Conservation (phyloP, 106 monocot species). For the Dendrobium officinale region DNA sequence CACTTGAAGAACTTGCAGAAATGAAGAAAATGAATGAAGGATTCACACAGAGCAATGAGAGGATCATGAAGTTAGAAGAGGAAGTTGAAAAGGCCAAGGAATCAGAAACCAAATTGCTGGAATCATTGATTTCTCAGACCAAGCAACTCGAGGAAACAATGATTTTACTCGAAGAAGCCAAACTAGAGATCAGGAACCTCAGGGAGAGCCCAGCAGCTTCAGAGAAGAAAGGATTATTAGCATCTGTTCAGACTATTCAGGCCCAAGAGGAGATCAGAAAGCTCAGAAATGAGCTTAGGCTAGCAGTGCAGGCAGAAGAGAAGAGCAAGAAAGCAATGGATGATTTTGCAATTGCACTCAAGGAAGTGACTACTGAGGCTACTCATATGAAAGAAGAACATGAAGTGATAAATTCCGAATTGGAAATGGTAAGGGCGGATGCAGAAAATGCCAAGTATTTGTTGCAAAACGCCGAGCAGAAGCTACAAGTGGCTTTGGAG, state of each 20-base stretch:
- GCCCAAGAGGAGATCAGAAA: slow-evolving; percentile 23
- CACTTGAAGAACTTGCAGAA: slow-evolving; percentile 35
- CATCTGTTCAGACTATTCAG: slow-evolving; percentile 1
- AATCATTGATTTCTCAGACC: slow-evolving; percentile 60
- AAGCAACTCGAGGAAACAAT: slow-evolving; percentile 69
- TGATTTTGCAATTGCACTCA: slow-evolving; percentile 41
- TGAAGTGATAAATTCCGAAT: slow-evolving; percentile 7
- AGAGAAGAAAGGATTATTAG: slow-evolving; percentile 13
- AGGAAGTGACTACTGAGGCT: slow-evolving; percentile 49
- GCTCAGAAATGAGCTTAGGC: slow-evolving; percentile 32
- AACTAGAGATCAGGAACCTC: slow-evolving; percentile 54
- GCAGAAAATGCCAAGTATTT: neutral
- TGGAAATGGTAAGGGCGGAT: slow-evolving; percentile 20
- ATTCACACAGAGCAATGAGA: slow-evolving; percentile 26
- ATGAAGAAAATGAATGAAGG: slow-evolving; percentile 41
- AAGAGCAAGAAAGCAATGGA: slow-evolving; percentile 61
- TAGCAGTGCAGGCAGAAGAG: slow-evolving; percentile 45
- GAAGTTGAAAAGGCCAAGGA: slow-evolving; percentile 63
- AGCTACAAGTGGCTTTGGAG: slow-evolving; percentile 14
- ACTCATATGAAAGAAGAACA: slow-evolving; percentile 18
- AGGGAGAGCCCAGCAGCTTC: slow-evolving; percentile 18
- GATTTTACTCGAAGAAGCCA: slow-evolving; percentile 76
- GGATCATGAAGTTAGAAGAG: slow-evolving; percentile 9
- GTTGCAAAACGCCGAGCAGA: slow-evolving; percentile 12
- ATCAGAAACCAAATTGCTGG: slow-evolving; percentile 74